Percentiles rank a stretch among this genome's conserved stretches.
Conservation (phyloP, 1,284 basidiomycete species). For the Schizopora paradoxa region DNA sequence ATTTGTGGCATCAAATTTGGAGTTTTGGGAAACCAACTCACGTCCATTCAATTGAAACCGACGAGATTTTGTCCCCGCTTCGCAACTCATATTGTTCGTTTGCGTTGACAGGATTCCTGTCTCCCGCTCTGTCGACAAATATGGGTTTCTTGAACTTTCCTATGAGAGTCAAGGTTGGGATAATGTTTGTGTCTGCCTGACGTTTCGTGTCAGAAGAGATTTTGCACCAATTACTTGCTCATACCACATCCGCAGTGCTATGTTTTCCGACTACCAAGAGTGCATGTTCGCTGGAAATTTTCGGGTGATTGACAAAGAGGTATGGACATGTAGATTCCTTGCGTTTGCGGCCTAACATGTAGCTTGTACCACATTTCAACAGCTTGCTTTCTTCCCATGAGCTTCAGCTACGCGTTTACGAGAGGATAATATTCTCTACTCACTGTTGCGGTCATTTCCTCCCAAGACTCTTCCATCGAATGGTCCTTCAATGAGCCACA, state of each 20-base stretch:
- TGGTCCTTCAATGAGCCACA: constrained; percentile 50
- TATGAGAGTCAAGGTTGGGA: constrained; percentile 39
- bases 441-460: constrained; percentile 35
- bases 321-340: constrained; percentile 25
- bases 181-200: constrained; percentile 18
- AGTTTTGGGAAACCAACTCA: constrained; percentile 29
- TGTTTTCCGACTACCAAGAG: constrained; percentile 48
- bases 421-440: constrained; percentile 19
- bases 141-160: constrained; percentile 44
- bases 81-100: constrained; percentile 32
- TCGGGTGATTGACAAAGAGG: constrained; percentile 50
- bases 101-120: constrained; percentile 26
- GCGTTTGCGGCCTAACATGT: constrained; percentile 51
- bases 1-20: too few species aligned
- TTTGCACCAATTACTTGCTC: constrained; percentile 23
- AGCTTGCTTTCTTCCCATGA: constrained; percentile 59
- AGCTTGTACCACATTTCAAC: constrained; percentile 49
- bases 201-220: constrained; percentile 1
- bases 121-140: constrained; percentile 31
- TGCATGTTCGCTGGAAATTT: constrained; percentile 55
- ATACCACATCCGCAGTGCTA: constrained; percentile 46
- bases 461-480: constrained; percentile 40
- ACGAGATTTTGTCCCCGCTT: constrained; percentile 45
- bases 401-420: constrained; percentile 1
- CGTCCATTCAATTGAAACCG: constrained; percentile 38